phyloP scores from a whole-genome alignment of 768 basidiomycete genomes.

The Leucocoprinus leucothites region DNA sequence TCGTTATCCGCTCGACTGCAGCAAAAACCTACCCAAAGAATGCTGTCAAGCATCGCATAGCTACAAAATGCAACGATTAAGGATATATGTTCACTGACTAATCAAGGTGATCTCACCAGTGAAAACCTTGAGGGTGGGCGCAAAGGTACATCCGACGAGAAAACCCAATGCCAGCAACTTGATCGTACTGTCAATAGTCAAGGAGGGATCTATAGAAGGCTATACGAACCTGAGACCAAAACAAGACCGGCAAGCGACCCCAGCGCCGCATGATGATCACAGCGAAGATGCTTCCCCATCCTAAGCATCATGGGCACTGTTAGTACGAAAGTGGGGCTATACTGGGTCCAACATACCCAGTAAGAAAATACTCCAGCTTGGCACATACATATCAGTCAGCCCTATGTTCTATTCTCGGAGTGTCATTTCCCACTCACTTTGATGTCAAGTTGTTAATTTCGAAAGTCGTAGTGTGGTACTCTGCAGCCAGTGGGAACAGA shows the following conservation, averaged over 20 bases:
- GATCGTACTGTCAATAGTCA: not conserved
- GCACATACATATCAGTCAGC: constrained; percentile 4
- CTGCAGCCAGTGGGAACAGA: constrained; percentile 53
- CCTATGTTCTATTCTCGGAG: not conserved
- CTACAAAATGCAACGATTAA: constrained; percentile 20
- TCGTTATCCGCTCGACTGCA: not conserved
- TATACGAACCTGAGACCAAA: constrained; percentile 61
- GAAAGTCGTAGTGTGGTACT: constrained; percentile 51
- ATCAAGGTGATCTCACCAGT: constrained; percentile 34
- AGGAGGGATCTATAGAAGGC: not conserved
- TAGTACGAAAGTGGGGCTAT: not conserved
- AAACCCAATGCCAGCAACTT: constrained; percentile 57
- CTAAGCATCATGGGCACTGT: constrained; percentile 23
- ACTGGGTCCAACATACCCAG: constrained; percentile 34
- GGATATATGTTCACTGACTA: no score
- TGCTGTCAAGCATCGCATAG: constrained; percentile 55
- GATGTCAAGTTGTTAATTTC: constrained; percentile 64
- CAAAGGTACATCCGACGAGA: constrained; percentile 42
- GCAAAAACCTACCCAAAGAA: constrained; percentile 45
- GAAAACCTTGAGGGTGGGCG: constrained; percentile 54
- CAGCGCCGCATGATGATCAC: constrained; percentile 62
- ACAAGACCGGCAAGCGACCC: constrained; percentile 64
- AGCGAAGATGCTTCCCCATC: constrained; percentile 60
- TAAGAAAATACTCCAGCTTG: constrained; percentile 65
- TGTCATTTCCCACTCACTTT: constrained; percentile 31